Conservation (phyloP, 805 yeast species). For the Dipodascus albidus region DNA sequence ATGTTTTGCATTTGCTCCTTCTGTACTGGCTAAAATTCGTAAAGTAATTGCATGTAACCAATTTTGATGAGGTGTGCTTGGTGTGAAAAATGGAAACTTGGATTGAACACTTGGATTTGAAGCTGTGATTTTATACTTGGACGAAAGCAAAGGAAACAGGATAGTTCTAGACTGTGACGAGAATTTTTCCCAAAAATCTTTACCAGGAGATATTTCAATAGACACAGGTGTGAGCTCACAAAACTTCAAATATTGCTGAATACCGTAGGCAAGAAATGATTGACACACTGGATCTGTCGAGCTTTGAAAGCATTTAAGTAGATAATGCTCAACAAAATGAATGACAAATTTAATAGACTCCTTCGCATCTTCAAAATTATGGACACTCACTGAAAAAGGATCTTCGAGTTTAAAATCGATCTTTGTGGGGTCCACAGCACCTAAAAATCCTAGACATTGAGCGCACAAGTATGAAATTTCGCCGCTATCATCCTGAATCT, state of each 20-base stretch:
- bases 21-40: constrained; percentile 41
- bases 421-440: constrained; percentile 58
- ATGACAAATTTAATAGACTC: constrained; percentile 60
- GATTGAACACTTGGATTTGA: constrained; percentile 33
- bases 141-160: constrained; percentile 59
- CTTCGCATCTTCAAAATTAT: constrained; percentile 47
- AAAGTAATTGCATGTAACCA: constrained; percentile 70
- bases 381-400: constrained; percentile 38
- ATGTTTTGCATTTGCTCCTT: constrained; percentile 27
- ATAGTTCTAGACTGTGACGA: constrained; percentile 60
- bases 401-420: constrained; percentile 34
- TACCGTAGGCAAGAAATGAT: constrained; percentile 70
- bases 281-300: constrained; percentile 81
- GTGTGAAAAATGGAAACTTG: constrained; percentile 57
- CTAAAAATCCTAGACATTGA: constrained; percentile 61
- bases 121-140: constrained; percentile 55
- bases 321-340: constrained; percentile 49
- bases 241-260: constrained; percentile 72
- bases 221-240: constrained; percentile 34
- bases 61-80: constrained; percentile 29
- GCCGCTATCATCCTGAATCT: constrained; percentile 17
- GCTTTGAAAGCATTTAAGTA: constrained; percentile 84
- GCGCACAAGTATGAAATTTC: constrained; percentile 50
- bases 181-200: constrained; percentile 47
- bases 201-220: constrained; percentile 9